Conservation (phyloP, 345 rosid genomes). For the Citrus sinensis region DNA sequence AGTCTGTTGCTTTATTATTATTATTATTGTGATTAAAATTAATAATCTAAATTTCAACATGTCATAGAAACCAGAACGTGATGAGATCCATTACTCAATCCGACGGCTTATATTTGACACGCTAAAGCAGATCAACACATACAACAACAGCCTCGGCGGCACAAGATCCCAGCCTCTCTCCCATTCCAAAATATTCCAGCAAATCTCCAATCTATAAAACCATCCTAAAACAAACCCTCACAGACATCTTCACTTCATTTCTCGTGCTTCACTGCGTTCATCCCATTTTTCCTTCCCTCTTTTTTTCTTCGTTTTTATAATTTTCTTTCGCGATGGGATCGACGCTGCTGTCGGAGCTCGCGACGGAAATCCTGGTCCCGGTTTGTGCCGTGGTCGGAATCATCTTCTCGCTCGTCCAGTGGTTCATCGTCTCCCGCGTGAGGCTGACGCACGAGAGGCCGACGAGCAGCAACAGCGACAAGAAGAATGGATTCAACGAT, state of each 20-base stretch:
- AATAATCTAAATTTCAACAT: too few species aligned
- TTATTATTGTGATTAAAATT: too few species aligned
- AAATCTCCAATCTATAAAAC: neutral
- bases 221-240: neutral
- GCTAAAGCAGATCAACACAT: neutral
- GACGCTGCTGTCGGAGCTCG: slow-evolving; percentile 49
- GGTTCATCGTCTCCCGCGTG: slow-evolving; percentile 66
- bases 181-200: neutral
- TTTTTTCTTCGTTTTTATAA: neutral
- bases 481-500: slow-evolving; percentile 54
- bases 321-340: slow-evolving; percentile 12
- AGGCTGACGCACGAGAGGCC: slow-evolving; percentile 33
- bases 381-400: slow-evolving; percentile 72
- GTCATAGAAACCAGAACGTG: too few species aligned
- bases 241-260: neutral
- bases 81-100: neutral
- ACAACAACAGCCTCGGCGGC: neutral
- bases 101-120: neutral
- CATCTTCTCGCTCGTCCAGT: slow-evolving; percentile 59
- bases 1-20: too few species aligned
- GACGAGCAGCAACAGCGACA: slow-evolving; percentile 14
- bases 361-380: slow-evolving; percentile 63
- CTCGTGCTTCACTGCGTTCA: neutral
- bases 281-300: too few species aligned
- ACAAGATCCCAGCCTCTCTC: neutral